A percentile compares a stretch with the other conserved stretches of the same genome.
Conservation (phyloP, 2,329 filamentous ascomycete genomes). For the Fusarium illudens region DNA sequence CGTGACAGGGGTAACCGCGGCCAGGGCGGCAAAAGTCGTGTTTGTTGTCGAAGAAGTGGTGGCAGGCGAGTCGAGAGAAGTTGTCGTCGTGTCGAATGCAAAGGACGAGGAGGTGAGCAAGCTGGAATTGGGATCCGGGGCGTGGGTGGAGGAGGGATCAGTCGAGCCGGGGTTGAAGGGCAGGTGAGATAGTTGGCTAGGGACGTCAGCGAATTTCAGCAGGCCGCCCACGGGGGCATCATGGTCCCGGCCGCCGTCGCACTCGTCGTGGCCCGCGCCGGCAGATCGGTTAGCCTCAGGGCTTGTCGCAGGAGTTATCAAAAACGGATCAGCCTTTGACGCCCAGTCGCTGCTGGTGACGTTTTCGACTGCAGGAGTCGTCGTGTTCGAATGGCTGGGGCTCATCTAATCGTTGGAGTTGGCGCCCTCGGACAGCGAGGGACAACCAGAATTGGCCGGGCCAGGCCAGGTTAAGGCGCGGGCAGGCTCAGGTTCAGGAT, state of each 20-base stretch:
- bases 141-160: slow-evolving; percentile 38
- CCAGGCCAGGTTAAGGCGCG: slow-evolving; percentile 23
- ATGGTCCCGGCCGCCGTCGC: slow-evolving; percentile 38
- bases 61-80: slow-evolving; percentile 29
- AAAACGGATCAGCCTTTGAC: slow-evolving; percentile 23
- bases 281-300: slow-evolving; percentile 28
- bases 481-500: slow-evolving; percentile 17
- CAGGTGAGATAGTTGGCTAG: slow-evolving; percentile 40
- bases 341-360: slow-evolving; percentile 8
- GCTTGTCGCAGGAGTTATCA: slow-evolving; percentile 19
- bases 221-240: slow-evolving; percentile 38
- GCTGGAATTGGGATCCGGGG: slow-evolving; percentile 39
- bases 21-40: slow-evolving; percentile 33
- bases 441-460: slow-evolving; percentile 25
- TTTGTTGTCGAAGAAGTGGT: slow-evolving; percentile 17
- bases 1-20: slow-evolving; percentile 29
- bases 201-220: slow-evolving; percentile 44
- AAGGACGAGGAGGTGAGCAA: slow-evolving; percentile 34
- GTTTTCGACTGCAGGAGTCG: slow-evolving; percentile 37
- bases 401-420: slow-evolving; percentile 39
- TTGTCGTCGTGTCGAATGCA: slow-evolving; percentile 32
- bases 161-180: slow-evolving; percentile 43
- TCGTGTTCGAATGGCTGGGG: slow-evolving; percentile 32
- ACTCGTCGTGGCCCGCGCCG: slow-evolving; percentile 31
- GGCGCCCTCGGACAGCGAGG: slow-evolving; percentile 29